These are phyloP conservation scores for Balansia obtecta DNA, from an alignment of 2,329 filamentous ascomycete species.

Conservation along the genomic window DNA sequence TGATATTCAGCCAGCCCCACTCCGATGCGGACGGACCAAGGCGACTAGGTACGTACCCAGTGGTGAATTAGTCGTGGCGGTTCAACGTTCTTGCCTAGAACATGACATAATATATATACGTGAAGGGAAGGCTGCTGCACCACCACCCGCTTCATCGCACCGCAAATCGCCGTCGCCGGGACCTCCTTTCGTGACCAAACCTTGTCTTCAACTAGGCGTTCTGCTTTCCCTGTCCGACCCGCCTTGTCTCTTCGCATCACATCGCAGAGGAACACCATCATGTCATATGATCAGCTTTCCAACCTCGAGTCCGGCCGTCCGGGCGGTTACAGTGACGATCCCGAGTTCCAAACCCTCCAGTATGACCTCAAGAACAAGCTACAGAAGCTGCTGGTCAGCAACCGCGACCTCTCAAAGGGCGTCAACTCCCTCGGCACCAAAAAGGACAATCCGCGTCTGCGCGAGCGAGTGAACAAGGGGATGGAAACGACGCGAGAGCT, in stretches of 20 bases:
- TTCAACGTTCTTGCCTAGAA: too few relatives aligned
- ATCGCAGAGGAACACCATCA: slow-evolving; percentile 22
- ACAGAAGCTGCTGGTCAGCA: slow-evolving; percentile 79
- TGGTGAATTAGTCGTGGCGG: too few relatives aligned
- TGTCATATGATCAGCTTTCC: slow-evolving; percentile 87
- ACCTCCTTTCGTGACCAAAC: neutral
- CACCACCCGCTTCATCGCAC: too few relatives aligned
- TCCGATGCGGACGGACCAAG: neutral
- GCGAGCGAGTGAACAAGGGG: slow-evolving; percentile 79
- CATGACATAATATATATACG: too few relatives aligned
- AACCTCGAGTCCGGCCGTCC: slow-evolving; percentile 67
- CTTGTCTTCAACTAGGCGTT: neutral
- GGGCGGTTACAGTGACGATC: slow-evolving; percentile 81
- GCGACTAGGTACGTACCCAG: too few relatives aligned
- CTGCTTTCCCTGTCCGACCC: neutral
- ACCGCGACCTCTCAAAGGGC: slow-evolving; percentile 73
- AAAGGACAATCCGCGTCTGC: slow-evolving; percentile 79
- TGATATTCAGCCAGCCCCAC: neutral
- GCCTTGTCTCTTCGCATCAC: neutral
- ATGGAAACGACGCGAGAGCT: slow-evolving; percentile 75
- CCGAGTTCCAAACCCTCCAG: slow-evolving; percentile 76
- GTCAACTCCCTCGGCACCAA: slow-evolving; percentile 77
- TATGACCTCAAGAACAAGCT: slow-evolving; percentile 77
- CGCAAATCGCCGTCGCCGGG: too few relatives aligned
- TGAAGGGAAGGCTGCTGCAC: too few relatives aligned